Conservation (phyloP, 78 protist species). For the Salpingoeca rosetta region DNA sequence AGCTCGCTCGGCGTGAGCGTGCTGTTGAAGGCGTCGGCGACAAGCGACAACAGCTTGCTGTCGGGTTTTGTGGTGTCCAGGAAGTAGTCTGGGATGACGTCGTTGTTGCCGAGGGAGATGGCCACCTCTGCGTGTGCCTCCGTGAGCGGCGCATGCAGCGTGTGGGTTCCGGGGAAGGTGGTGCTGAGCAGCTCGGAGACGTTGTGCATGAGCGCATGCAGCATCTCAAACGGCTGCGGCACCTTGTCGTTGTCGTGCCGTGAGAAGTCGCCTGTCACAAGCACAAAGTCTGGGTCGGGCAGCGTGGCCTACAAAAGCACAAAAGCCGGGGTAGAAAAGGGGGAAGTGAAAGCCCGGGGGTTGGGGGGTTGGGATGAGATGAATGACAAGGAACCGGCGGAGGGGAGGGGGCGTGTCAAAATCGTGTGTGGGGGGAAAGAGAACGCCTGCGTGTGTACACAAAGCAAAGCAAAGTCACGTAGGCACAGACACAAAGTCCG, state of each 20-base stretch:
- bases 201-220: background rate
- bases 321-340: background rate
- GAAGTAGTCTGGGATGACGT: background rate
- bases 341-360: background rate
- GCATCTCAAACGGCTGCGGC: background rate
- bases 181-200: constrained; percentile 12
- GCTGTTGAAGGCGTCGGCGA: background rate
- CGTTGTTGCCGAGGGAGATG: constrained; percentile 19
- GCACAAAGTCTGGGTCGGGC: constrained; percentile 9
- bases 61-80: background rate
- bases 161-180: background rate
- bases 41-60: background rate
- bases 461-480: too few relatives aligned
- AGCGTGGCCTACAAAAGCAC: background rate
- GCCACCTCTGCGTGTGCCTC: background rate
- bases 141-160: background rate
- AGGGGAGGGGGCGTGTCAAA: background rate
- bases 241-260: background rate
- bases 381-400: background rate
- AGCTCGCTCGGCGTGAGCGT: background rate
- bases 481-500: too few relatives aligned
- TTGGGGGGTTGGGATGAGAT: background rate
- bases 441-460: background rate
- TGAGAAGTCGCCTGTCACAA: constrained; percentile 9
- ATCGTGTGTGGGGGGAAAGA: background rate